A percentile compares a stretch with the other conserved stretches of the same genome.
phyloP scores from a whole-genome alignment of 2,329 filamentous ascomycete genomes.

The Xylaria sp. region DNA sequence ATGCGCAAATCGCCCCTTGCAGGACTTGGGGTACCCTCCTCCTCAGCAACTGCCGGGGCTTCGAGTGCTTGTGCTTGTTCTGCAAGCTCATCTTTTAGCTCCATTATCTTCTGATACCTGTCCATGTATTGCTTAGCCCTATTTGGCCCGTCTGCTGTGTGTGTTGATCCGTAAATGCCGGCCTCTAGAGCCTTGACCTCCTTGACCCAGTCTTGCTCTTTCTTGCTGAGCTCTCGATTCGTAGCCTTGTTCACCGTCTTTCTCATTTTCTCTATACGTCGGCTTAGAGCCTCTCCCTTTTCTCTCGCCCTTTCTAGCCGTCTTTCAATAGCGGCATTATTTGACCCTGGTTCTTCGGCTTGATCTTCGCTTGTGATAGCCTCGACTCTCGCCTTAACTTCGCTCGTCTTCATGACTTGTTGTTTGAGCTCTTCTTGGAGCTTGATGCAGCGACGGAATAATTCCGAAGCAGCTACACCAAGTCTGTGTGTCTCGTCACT shows the following conservation, averaged over 20 bases:
- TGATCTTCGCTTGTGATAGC: conserved; percentile 70
- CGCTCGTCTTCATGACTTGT: conserved; percentile 73
- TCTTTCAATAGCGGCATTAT: conserved; percentile 67
- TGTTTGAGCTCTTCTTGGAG: conserved; percentile 74
- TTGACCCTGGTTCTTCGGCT: conserved; percentile 62
- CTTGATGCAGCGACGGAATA: conserved; percentile 76
- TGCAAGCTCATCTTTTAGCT: conserved; percentile 63
- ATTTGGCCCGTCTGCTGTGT: conserved; percentile 48
- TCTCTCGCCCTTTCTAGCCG: conserved; percentile 61
- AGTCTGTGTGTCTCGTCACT: conserved; percentile 75
- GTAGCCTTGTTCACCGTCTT: conserved; percentile 58
- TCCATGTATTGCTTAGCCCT: conserved; percentile 63
- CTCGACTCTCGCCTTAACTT: conserved; percentile 74
- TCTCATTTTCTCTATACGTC: conserved; percentile 63
- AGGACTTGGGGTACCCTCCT: conserved; percentile 46
- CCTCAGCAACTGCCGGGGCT: conserved; percentile 45
- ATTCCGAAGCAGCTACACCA: conserved; percentile 75
- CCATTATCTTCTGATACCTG: conserved; percentile 67
- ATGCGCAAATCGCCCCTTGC: conserved; percentile 62
- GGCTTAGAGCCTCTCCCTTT: conserved; percentile 58
- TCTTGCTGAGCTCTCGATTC: conserved; percentile 67
- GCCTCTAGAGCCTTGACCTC: conserved; percentile 55
- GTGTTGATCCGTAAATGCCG: conserved; percentile 55
- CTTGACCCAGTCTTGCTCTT: conserved; percentile 65
- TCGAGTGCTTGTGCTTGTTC: conserved; percentile 61